Conservation (phyloP, 768 basidiomycete species). For the Podaxis mareebaensis region DNA sequence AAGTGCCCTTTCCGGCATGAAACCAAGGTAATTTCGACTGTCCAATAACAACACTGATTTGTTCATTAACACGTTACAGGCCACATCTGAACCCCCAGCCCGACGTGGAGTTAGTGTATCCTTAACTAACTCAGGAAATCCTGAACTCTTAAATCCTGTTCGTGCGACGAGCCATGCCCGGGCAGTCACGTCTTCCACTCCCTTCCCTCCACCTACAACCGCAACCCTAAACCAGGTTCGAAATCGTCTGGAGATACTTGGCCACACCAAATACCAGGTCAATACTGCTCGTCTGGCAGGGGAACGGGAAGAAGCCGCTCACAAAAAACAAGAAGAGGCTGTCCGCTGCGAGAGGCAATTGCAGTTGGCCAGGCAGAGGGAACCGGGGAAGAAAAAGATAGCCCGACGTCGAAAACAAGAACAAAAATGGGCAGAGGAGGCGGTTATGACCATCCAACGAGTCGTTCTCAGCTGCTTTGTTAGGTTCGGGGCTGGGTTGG, state of each 20-base stretch:
- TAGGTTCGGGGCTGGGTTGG: conserved; percentile 24
- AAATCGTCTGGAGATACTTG: not conserved
- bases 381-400: not conserved
- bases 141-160: not conserved
- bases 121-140: not conserved
- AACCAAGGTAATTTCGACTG: not conserved
- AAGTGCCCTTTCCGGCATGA: conserved; percentile 7
- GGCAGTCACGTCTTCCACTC: not conserved
- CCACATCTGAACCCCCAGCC: not conserved
- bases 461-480: conserved; percentile 20
- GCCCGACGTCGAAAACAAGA: conserved; percentile 6
- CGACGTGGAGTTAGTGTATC: not conserved
- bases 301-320: not conserved
- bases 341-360: not conserved
- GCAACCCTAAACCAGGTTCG: not conserved
- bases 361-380: conserved; percentile 1
- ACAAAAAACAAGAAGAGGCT: not conserved
- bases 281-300: not conserved
- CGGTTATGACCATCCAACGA: conserved; percentile 7
- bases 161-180: not conserved
- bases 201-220: not conserved
- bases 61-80: not conserved
- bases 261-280: not conserved
- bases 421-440: conserved; percentile 10
- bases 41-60: not conserved